Base-by-base conservation (phyloP, 441 rosid genomes). In the Mallotus repandus region DNA sequence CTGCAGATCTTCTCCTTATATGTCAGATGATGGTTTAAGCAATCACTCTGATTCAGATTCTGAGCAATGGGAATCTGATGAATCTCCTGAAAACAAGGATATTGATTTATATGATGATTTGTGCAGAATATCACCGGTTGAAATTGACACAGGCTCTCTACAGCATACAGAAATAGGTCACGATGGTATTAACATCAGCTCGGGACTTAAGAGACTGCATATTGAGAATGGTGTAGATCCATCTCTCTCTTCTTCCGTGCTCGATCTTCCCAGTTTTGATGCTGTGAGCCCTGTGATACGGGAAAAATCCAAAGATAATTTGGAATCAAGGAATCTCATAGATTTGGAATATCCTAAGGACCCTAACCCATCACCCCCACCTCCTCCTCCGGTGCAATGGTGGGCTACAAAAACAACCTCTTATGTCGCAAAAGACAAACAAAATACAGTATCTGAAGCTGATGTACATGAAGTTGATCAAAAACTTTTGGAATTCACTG, bases 61-160 rank as follows among this genome's bases (percentile, higher is more conserved):
- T 58, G 98, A 95, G 82, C 87, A 84, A 80, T 95, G 99, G 99
- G 99, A 84, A 79, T 85, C 86, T 46, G 83, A 83, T 75, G 86
- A 79, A 57, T 83, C 88, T 53, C 84, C 85, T 68, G 86, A 77
- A 75, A 80, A 77, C 77, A 82, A 81, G 69, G 83, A 89, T 74
- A 84, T 63, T 16, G 90, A 81, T 74, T 66, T 78, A 54, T 80
- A 74, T 72, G 88, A 85, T 81, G 82, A 87, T 68, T 78, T 84
- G 58, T 45, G 85, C 70, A 75, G 82, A 81, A 77, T 78, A 58
- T 69, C 89, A 18, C 68, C 81, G 2, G 13, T 70, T 66, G 89
- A 81, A 72, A 73, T 83, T 76, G 68, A 83, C 62, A 81, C 89
- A 69, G 72, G 81, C 70, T 78, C 83, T 74, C 57, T 77, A 72